Evolutionary conservation across 352 stramenopile species (phyloP), one percentile per base, ranked within the genome.

Genomic region (Phytophthora rubi): DNA sequence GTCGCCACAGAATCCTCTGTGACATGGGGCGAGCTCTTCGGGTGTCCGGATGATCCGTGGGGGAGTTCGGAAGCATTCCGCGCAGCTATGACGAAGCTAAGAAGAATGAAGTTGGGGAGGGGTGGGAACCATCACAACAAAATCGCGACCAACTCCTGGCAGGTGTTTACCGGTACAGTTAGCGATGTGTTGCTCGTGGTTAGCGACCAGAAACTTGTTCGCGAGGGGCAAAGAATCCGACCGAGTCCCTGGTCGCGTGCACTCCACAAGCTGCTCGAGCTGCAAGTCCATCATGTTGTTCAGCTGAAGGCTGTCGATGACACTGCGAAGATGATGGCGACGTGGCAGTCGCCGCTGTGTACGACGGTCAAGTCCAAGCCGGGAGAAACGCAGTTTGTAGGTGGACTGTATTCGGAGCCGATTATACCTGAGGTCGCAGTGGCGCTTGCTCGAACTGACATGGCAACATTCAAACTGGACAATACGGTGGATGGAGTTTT

Each of bases 1-100:
- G 26, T 56, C 26, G 49, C 21, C 21, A 37, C 10, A 39, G 18
- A 56, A 10, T 16, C 26, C 15, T 13, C 23, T 6, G 49, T 56
- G 3, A 56, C 49, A 6, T 56, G 49, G 49, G 49, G 49, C 4
- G 21, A 56, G 6, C 23, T 56, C 15, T 56, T 56, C 26, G 49
- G 49, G 12, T 56, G 49, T 23, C 49, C 49, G 7, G 26, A 56
- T 13, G 49, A 56, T 21, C 49, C 49, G 26, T 39, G 49, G 49
- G 49, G 23, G 15, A 47, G 7, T 15, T 56, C 49, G 5, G 15
- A 18, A 10, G 13, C n/a, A 5, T 56, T 56, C 26, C 23, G 49
- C 8, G 35, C 35, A 42, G 35, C 35, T 13, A 42, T 26, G 21
- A 35, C 8, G 16, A 37, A 35, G 21, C 39, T 55, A 9, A 0